Evolutionary conservation across 225 moss, liverwort and hornwort species (phyloP), one percentile per base, ranked within the genome.

Genomic region (Polytrichum commune): DNA sequence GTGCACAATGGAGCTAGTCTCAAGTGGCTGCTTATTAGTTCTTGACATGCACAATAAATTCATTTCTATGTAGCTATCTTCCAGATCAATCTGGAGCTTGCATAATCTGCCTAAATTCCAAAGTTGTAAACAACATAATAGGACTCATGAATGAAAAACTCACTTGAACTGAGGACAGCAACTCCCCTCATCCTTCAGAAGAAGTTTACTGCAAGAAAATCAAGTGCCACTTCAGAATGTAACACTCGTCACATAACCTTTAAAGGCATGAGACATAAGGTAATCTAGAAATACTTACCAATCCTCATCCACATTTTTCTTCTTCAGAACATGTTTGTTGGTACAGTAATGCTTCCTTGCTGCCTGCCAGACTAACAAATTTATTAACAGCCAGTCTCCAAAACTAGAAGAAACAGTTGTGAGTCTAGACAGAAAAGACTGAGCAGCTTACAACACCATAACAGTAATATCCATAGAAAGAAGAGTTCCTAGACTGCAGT

Each of bases 331-430:
- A 25, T 74, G 72, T 79, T 83, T 89, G 73, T 92, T 92, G 53
- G 92, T 92, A 81, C 92, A 92, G 62, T 88, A 92, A 71, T 89
- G 89, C 60, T 76, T 92, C 85, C 90, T 89, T 61, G 89, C 79
- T 79, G 73, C 91, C 91, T 91, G 84, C 71, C 55, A 55, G 18
- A 62, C 28, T 57, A 56, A 66, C 6, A 73, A 28, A 29, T 35
- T n/a, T 55, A 58, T 20, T 58, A 24, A 7, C 2, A 8, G 20
- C 22, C 6, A 1, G 22, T 46, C 46, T 46, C 46, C 13, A 46
- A 46, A 46, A 3, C 13, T 13, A 46, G 46, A 46, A 46, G 46
- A 32, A 32, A 1, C 46, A 46, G 13, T 46, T 46, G 3, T 46
- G 46, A 46, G 3, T 46, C 46, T 46, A 16, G 46, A 46, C 46